These are phyloP conservation scores for Leccinum olivaceopallidum DNA, from an alignment of 768 basidiomycete species.

Conservation along the genomic window DNA sequence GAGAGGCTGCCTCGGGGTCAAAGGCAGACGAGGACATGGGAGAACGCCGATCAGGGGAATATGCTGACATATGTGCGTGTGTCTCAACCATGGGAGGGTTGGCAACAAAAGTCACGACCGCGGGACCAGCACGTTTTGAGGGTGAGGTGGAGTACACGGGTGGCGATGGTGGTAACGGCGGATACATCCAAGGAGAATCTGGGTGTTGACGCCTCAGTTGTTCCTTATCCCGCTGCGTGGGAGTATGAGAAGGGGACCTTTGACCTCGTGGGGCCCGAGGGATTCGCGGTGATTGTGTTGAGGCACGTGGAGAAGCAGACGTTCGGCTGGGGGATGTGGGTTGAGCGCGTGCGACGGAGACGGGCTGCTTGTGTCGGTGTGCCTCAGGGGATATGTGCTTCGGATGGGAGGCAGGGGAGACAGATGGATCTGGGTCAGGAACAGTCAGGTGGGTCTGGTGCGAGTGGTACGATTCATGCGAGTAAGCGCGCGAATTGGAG, in stretches of 20 bases:
- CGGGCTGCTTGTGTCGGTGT: slow-evolving; percentile 17
- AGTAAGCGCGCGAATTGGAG: slow-evolving; percentile 24
- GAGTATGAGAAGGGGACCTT: slow-evolving; percentile 25
- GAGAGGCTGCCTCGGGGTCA: slow-evolving; percentile 63
- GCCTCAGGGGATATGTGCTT: slow-evolving; percentile 3
- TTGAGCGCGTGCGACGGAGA: slow-evolving; percentile 11
- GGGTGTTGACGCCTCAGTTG: slow-evolving; percentile 11
- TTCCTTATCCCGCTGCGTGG: slow-evolving; percentile 18
- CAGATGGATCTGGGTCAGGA: slow-evolving; percentile 23
- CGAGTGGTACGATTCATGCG: slow-evolving; percentile 32
- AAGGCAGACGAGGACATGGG: slow-evolving; percentile 41
- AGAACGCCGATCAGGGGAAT: slow-evolving; percentile 16
- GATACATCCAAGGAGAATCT: slow-evolving; percentile 30
- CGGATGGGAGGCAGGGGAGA: slow-evolving; percentile 1
- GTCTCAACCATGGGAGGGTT: slow-evolving; percentile 18
- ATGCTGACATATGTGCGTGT: slow-evolving; percentile 11
- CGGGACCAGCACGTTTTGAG: slow-evolving; percentile 21
- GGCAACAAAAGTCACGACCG: slow-evolving; percentile 26
- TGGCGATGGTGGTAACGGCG: slow-evolving; percentile 33
- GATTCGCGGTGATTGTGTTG: slow-evolving; percentile 15
- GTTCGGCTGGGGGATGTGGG: slow-evolving; percentile 10
- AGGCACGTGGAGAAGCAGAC: slow-evolving; percentile 4
- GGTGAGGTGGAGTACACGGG: slow-evolving; percentile 32
- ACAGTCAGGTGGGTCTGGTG: slow-evolving; percentile 25
- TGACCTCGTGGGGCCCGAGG: slow-evolving; percentile 17